phyloP scores from a whole-genome alignment of 768 basidiomycete species.

The Fomitopsis pulvina region DNA sequence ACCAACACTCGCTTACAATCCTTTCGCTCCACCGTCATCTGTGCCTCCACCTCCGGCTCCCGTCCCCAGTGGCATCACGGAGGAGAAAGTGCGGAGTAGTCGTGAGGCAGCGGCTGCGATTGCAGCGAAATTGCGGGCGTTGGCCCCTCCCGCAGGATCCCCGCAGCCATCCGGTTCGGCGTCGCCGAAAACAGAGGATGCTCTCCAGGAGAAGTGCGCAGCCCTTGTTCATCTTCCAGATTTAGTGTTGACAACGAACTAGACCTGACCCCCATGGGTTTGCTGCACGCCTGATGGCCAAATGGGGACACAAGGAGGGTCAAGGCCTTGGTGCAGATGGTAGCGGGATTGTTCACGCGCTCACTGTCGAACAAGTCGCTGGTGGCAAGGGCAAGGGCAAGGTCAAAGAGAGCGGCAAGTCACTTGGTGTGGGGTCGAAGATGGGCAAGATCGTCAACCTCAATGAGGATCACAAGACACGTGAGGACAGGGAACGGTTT shows the following conservation, averaged over 20 bases:
- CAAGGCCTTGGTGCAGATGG: constrained; percentile 85
- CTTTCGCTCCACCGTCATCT: constrained; percentile 53
- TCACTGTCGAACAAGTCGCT: constrained; percentile 69
- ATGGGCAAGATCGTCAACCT: constrained; percentile 90
- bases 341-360: constrained; percentile 82
- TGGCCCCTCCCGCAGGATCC: constrained; percentile 32
- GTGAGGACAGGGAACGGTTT: constrained; percentile 74
- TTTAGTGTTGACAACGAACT: not conserved
- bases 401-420: constrained; percentile 29
- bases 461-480: constrained; percentile 74
- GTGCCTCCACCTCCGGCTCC: constrained; percentile 52
- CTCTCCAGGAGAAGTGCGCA: constrained; percentile 17
- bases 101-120: constrained; percentile 74
- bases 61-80: constrained; percentile 38
- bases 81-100: constrained; percentile 48
- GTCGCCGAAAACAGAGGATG: constrained; percentile 23
- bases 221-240: not conserved
- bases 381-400: constrained; percentile 28
- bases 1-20: constrained; percentile 57
- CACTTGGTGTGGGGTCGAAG: constrained; percentile 44
- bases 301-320: constrained; percentile 94
- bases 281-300: constrained; percentile 86
- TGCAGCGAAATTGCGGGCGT: constrained; percentile 63
- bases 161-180: constrained; percentile 21
- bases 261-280: constrained; percentile 67